A percentile compares a stretch with the other conserved stretches of the same genome.
Evolutionary conservation across 2,329 filamentous ascomycete species (phyloP).

Genomic region (Fusarium pseudonygamai): DNA sequence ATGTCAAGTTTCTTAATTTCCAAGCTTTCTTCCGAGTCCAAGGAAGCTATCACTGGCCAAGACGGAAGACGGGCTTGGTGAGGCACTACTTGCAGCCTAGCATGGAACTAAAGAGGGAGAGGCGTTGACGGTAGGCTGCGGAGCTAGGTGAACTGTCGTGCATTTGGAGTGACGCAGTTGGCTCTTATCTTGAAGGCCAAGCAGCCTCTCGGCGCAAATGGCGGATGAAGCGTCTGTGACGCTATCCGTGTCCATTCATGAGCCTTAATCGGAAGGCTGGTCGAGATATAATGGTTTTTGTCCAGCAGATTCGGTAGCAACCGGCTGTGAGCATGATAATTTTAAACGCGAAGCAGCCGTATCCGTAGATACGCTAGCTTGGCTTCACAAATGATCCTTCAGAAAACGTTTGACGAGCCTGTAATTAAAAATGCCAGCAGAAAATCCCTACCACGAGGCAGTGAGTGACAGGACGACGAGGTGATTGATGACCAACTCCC

Average conservation of each 20-base stretch:
- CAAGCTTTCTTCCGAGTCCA: slow-evolving; percentile 12
- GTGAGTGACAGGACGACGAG: slow-evolving; percentile 8
- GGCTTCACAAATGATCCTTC: neutral
- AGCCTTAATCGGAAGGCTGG: neutral
- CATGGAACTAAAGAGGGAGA: slow-evolving; percentile 29
- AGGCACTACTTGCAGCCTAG: slow-evolving; percentile 12
- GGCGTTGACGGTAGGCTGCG: slow-evolving; percentile 20
- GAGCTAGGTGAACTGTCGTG: slow-evolving; percentile 14
- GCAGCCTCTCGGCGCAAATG: neutral
- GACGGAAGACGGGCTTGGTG: slow-evolving; percentile 7
- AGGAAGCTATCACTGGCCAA: slow-evolving; percentile 19
- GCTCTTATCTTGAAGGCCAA: neutral
- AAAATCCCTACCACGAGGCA: slow-evolving; percentile 10
- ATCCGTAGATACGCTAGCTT: neutral
- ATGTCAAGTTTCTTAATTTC: slow-evolving; percentile 12
- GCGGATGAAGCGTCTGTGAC: slow-evolving; percentile 5
- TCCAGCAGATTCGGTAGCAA: neutral
- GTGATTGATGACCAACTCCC: slow-evolving; percentile 20
- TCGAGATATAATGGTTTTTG: neutral
- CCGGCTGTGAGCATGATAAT: neutral
- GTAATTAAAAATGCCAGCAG: slow-evolving; percentile 28
- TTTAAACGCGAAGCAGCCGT: neutral
- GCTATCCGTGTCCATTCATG: neutral
- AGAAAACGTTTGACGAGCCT: slow-evolving; percentile 15
- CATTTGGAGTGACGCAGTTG: slow-evolving; percentile 23